A percentile compares a stretch with the other conserved stretches of the same genome.
phyloP scores from a whole-genome alignment of 1,284 basidiomycete species.

The Ganoderma lingzhi region DNA sequence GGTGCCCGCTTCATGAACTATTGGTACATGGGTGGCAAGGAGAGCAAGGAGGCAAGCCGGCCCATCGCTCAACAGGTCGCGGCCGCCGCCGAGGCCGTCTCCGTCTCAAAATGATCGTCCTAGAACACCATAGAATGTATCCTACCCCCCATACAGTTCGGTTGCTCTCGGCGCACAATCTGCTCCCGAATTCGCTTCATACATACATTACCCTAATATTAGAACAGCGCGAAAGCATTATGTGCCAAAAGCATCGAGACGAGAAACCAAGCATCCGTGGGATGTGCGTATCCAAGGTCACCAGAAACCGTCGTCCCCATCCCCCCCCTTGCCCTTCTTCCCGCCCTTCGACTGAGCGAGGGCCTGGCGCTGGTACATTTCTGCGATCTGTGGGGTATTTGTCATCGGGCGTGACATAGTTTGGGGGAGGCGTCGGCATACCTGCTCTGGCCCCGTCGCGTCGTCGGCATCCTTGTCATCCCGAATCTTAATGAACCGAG shows the following conservation, averaged over 20 bases:
- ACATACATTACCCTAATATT: conserved; percentile 28
- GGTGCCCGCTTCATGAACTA: conserved; percentile 89
- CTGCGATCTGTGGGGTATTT: conserved; percentile 74
- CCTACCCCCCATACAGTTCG: conserved; percentile 9
- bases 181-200: conserved; percentile 14
- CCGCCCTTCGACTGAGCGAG: conserved; percentile 74
- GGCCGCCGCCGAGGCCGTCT: conserved; percentile 50
- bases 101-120: conserved; percentile 37
- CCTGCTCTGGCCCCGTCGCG: conserved; percentile 92
- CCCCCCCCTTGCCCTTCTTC: conserved; percentile 76
- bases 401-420: conserved; percentile 33
- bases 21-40: conserved; percentile 85
- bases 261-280: not conserved
- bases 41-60: conserved; percentile 55
- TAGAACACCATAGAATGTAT: conserved; percentile 16
- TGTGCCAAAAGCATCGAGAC: not conserved
- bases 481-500: conserved; percentile 90
- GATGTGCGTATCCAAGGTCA: conserved; percentile 43
- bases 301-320: conserved; percentile 91
- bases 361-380: conserved; percentile 94
- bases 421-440: conserved; percentile 43
- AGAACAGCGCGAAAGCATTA: conserved; percentile 19
- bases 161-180: conserved; percentile 15
- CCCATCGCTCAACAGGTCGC: conserved; percentile 40
- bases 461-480: conserved; percentile 95